These are phyloP conservation scores for Haberlea rhodopensis DNA, from an alignment of 257 asterid genomes.

Conservation along the genomic window DNA sequence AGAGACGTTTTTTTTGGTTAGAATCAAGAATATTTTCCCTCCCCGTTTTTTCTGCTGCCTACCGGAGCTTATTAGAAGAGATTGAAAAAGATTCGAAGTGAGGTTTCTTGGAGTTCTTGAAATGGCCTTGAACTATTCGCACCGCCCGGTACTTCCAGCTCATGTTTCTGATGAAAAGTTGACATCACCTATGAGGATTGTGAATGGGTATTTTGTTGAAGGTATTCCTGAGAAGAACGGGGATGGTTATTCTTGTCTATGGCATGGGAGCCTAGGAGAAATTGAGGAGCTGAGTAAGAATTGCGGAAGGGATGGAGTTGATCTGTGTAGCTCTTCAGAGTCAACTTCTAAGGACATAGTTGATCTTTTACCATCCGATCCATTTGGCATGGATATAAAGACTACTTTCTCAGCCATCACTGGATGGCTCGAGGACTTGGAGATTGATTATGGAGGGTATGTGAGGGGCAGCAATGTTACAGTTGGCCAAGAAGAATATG, in stretches of 20 bases:
- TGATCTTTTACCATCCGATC: conserved; percentile 84
- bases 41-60: neutral
- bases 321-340: conserved; percentile 43
- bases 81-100: conserved; percentile 6
- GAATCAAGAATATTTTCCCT: conserved; percentile 1
- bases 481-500: conserved; percentile 40
- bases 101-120: conserved; percentile 43
- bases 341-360: conserved; percentile 44
- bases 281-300: conserved; percentile 36
- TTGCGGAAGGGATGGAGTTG: conserved; percentile 38
- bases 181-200: conserved; percentile 61
- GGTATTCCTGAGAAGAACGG: conserved; percentile 52
- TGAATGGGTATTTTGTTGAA: conserved; percentile 61
- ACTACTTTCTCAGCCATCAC: conserved; percentile 73
- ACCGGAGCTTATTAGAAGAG: conserved; percentile 19
- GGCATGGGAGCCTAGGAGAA: conserved; percentile 40
- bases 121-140: conserved; percentile 93
- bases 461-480: conserved; percentile 29
- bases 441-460: conserved; percentile 49
- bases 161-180: conserved; percentile 59
- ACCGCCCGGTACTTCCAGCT: conserved; percentile 51
- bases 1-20: conserved; percentile 14
- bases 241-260: conserved; percentile 44
- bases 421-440: conserved; percentile 75
- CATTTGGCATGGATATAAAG: conserved; percentile 82